Conservation (phyloP, 208 protist species). For the Trypanosoma grayi region DNA sequence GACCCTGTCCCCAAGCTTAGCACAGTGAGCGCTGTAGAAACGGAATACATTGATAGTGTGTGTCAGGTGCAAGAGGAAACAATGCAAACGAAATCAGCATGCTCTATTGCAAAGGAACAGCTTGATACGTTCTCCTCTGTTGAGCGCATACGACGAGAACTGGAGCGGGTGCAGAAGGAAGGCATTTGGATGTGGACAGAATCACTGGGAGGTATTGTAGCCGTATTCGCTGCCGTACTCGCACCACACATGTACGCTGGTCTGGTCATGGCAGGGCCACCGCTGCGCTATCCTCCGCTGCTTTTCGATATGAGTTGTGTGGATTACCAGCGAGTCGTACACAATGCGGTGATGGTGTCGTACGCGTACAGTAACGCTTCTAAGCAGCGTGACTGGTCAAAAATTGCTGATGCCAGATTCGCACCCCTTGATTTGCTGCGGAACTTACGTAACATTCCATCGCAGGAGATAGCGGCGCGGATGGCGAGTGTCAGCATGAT, state of each 20-base stretch:
- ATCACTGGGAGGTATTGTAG: conserved; percentile 65
- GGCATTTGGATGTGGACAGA: conserved; percentile 79
- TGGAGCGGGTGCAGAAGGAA: conserved; percentile 35
- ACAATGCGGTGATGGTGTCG: conserved; percentile 31
- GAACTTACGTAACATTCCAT: conserved; percentile 26
- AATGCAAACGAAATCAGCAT: background rate
- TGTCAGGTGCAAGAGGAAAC: background rate
- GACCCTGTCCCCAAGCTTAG: background rate
- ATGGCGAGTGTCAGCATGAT: conserved; percentile 41
- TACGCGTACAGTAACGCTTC: conserved; percentile 10
- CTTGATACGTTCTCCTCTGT: conserved; percentile 25
- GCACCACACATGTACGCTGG: conserved; percentile 61
- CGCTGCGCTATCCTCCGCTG: conserved; percentile 62
- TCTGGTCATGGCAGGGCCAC: conserved; percentile 60
- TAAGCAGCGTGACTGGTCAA: background rate
- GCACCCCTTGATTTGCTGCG: conserved; percentile 20
- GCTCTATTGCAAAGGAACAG: conserved; percentile 12
- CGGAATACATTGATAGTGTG: conserved; percentile 18
- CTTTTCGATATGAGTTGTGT: conserved; percentile 62
- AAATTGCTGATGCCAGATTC: background rate
- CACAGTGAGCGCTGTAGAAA: conserved; percentile 4
- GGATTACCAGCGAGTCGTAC: conserved; percentile 44
- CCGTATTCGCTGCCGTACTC: conserved; percentile 49
- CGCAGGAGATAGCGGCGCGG: conserved; percentile 32
- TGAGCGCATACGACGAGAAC: conserved; percentile 43